A percentile compares a stretch with the other conserved stretches of the same genome.
These are phyloP conservation scores for Ophiostoma montium DNA, from an alignment of 2,329 filamentous ascomycete genomes.

Conservation along the genomic window DNA sequence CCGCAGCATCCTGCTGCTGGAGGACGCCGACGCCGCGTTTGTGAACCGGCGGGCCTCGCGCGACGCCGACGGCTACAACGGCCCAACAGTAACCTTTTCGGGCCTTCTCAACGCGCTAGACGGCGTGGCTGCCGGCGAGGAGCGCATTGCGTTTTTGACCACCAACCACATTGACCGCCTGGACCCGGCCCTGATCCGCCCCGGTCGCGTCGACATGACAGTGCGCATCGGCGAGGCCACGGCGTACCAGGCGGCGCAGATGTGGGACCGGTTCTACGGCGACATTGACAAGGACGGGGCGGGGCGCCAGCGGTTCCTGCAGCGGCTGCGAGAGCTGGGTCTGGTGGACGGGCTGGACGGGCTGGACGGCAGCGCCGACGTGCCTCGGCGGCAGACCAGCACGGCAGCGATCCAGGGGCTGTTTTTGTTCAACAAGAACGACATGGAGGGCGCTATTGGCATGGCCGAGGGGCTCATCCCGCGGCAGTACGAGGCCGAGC, in stretches of 20 bases:
- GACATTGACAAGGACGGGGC: conserved; percentile 55
- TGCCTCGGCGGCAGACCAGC: conserved; percentile 48
- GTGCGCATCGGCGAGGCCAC: conserved; percentile 80
- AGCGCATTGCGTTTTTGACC: conserved; percentile 84
- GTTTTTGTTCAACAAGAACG: conserved; percentile 88
- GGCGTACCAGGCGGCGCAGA: conserved; percentile 64
- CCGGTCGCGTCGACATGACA: conserved; percentile 88
- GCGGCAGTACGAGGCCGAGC: conserved; percentile 36
- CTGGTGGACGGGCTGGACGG: conserved; percentile 40
- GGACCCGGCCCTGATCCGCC: conserved; percentile 77
- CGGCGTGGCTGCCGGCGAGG: conserved; percentile 86
- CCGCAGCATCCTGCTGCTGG: conserved; percentile 67
- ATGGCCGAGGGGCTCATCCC: conserved; percentile 59
- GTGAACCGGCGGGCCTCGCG: conserved; percentile 63
- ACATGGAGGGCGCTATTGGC: conserved; percentile 72
- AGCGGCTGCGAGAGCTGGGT: conserved; percentile 52
- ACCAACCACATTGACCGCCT: conserved; percentile 88
- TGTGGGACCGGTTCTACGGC: conserved; percentile 94
- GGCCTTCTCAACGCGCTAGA: conserved; percentile 77
- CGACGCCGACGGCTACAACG: conserved; percentile 70
- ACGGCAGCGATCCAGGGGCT: conserved; percentile 87
- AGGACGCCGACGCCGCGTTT: conserved; percentile 88
- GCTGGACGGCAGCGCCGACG: conserved; percentile 19
- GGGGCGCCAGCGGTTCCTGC: conserved; percentile 55
- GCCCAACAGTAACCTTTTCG: conserved; percentile 86